phyloP scores from a whole-genome alignment of 2,329 filamentous ascomycete species.

The Botrytis cinerea region DNA sequence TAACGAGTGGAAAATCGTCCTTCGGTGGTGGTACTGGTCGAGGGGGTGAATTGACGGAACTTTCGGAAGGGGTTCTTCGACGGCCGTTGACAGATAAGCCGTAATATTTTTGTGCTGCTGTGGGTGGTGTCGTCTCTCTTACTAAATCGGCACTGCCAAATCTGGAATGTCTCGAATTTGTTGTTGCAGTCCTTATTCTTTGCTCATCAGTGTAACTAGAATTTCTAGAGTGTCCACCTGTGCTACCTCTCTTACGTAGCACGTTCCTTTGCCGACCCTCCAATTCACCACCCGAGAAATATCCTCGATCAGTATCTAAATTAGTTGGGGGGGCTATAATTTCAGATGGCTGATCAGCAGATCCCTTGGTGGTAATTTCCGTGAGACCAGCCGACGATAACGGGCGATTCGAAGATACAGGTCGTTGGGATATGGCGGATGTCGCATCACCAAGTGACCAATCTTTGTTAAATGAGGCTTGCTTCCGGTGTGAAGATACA shows the following conservation, averaged over 20 bases:
- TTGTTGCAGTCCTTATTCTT: constrained; percentile 63
- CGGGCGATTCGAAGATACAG: constrained; percentile 26
- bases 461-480: constrained; percentile 69
- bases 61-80: constrained; percentile 47
- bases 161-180: constrained; percentile 71
- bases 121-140: constrained; percentile 60
- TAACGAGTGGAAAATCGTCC: constrained; percentile 59
- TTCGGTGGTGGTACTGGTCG: constrained; percentile 59
- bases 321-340: constrained; percentile 47
- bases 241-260: constrained; percentile 74
- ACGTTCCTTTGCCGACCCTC: constrained; percentile 76
- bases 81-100: constrained; percentile 45
- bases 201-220: constrained; percentile 78
- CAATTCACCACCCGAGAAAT: constrained; percentile 87
- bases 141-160: constrained; percentile 78
- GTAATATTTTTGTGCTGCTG: constrained; percentile 72
- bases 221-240: constrained; percentile 63
- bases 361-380: constrained; percentile 36
- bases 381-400: constrained; percentile 27
- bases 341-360: constrained; percentile 41
- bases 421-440: constrained; percentile 36
- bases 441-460: constrained; percentile 60
- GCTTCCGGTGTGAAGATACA: constrained; percentile 56
- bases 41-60: constrained; percentile 61
- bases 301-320: constrained; percentile 71